Conservation (phyloP, 2,329 filamentous ascomycete genomes). For the Pestalotiopsis sp. region DNA sequence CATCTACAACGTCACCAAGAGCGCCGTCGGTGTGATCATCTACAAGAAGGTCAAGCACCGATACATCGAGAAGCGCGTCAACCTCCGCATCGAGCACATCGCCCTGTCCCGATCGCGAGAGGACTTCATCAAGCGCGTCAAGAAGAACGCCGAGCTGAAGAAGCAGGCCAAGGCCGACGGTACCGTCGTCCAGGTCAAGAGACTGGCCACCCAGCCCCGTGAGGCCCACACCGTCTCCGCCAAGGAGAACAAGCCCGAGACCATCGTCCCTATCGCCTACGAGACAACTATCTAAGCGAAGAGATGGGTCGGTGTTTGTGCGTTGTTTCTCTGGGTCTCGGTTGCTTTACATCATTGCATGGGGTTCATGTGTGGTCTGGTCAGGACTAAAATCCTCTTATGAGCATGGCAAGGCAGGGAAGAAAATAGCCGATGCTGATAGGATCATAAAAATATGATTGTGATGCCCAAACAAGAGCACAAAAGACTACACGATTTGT, state of each 20-base stretch:
- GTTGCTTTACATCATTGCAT: constrained; percentile 14
- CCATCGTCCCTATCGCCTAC: constrained; percentile 88
- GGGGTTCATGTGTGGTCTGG: constrained; percentile 14
- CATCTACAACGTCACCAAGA: constrained; percentile 99
- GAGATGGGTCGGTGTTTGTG: constrained; percentile 9
- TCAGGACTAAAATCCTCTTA: constrained; percentile 14
- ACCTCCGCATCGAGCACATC: constrained; percentile 98
- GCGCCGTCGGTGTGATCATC: constrained; percentile 96
- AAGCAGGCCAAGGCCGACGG: constrained; percentile 91
- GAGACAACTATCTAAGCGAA: constrained; percentile 88
- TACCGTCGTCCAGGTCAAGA: constrained; percentile 88
- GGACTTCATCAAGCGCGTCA: constrained; percentile 95
- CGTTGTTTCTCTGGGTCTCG: constrained; percentile 13
- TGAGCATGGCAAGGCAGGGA: constrained; percentile 13
- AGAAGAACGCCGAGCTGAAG: constrained; percentile 92
- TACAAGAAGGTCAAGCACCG: constrained; percentile 99
- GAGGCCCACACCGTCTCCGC: constrained; percentile 78
- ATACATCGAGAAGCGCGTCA: constrained; percentile 99
- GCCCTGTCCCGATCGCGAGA: constrained; percentile 91
- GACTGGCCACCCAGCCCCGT: constrained; percentile 79
- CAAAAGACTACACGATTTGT: not conserved
- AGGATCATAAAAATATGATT: constrained; percentile 15
- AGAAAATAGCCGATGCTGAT: constrained; percentile 12
- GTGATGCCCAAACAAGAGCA: constrained; percentile 11
- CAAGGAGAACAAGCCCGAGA: constrained; percentile 87